A percentile compares a stretch with the other conserved stretches of the same genome.
These are phyloP conservation scores for Ploettnerulaceae sp. DNA, from an alignment of 2,329 filamentous ascomycete species.

Conservation along the genomic window DNA sequence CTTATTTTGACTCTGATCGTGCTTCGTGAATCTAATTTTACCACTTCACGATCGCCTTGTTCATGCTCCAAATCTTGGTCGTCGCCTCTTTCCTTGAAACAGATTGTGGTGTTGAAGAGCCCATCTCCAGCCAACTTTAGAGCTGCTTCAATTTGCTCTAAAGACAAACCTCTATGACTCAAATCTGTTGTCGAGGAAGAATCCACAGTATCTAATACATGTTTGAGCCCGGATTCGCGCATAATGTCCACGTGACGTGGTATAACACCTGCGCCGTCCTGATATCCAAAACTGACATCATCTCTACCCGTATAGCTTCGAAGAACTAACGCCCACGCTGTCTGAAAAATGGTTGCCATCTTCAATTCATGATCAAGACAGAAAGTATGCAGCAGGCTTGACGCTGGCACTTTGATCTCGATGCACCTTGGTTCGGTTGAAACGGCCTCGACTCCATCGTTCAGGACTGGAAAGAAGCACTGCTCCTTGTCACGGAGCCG, in stretches of 20 bases:
- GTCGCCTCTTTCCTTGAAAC: not conserved
- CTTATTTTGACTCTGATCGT: not conserved
- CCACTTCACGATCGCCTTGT: not conserved
- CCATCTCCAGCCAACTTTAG: not conserved
- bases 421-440: not conserved
- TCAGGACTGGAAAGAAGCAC: not conserved
- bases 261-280: slow-evolving; percentile 28
- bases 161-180: not conserved
- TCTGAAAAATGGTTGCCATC: slow-evolving; percentile 35
- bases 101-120: slow-evolving; percentile 1
- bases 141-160: not conserved
- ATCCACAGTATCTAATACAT: slow-evolving; percentile 1
- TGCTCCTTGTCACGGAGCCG: slow-evolving; percentile 4
- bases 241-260: slow-evolving; percentile 1
- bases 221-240: slow-evolving; percentile 3
- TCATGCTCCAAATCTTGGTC: not conserved
- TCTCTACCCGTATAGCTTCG: slow-evolving; percentile 36
- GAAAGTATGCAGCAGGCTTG: slow-evolving; percentile 11
- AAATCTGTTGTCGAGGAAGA: not conserved
- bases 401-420: not conserved
- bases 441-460: not conserved
- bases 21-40: not conserved
- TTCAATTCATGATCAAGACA: slow-evolving; percentile 38
- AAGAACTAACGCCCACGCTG: slow-evolving; percentile 38
- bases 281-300: slow-evolving; percentile 38